A percentile compares a stretch with the other conserved stretches of the same genome.
phyloP scores from a whole-genome alignment of 106 monocot genomes.

The Allium sativum region DNA sequence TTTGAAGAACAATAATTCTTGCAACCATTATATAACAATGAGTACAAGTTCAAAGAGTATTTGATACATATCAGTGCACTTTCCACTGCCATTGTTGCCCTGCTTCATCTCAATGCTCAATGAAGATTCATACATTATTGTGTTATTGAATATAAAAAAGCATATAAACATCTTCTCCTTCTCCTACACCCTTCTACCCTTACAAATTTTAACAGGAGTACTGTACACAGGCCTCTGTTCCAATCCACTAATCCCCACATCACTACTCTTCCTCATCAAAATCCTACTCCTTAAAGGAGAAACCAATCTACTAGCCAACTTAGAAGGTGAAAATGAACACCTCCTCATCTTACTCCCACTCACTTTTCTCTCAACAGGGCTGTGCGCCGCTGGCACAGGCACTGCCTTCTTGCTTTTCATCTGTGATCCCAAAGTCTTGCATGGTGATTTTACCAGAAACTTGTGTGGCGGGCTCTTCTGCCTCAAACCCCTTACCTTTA shows the following conservation, averaged over 20 bases:
- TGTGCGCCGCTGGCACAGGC: slow-evolving; percentile 3
- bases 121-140: too few relatives aligned
- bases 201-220: not conserved
- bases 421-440: slow-evolving; percentile 26
- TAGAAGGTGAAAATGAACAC: slow-evolving; percentile 54
- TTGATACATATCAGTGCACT: too few relatives aligned
- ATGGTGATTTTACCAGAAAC: slow-evolving; percentile 39
- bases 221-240: slow-evolving; percentile 12
- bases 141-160: too few relatives aligned
- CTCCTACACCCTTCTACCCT: not conserved
- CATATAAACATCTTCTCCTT: not conserved
- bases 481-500: slow-evolving; percentile 8
- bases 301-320: slow-evolving; percentile 49
- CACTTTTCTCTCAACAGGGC: not conserved
- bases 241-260: slow-evolving; percentile 22
- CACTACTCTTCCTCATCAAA: slow-evolving; percentile 16
- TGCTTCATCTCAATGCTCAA: too few relatives aligned
- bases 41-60: too few relatives aligned
- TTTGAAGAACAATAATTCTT: too few relatives aligned
- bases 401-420: slow-evolving; percentile 24
- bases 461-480: slow-evolving; percentile 31
- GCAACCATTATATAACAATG: too few relatives aligned
- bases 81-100: too few relatives aligned
- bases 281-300: slow-evolving; percentile 60
- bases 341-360: slow-evolving; percentile 10